Evolutionary conservation across 2,329 filamentous ascomycete species (phyloP), one percentile per base, ranked within the genome.

Genomic region (Fusarium sp.): DNA sequence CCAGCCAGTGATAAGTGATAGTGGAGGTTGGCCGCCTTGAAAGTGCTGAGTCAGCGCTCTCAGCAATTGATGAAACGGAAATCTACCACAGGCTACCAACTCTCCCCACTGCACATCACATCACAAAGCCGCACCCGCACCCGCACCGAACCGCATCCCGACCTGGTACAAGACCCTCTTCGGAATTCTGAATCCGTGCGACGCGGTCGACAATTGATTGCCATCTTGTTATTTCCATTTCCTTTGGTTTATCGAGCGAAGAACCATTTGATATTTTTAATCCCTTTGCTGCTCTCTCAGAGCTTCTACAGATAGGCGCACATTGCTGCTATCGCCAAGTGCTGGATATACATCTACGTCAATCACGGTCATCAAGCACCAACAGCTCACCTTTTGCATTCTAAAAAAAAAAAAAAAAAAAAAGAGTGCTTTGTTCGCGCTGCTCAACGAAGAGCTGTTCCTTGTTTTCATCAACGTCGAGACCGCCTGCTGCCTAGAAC

Each of bases 61-160:
- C 58, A 61, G 69, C 73, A 69, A 60, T 68, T 69, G 59, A 71
- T 72, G 74, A 73, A 76, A 71, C 60, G 66, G 68, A 76, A 76
- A 74, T 77, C 74, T 71, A 76, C 72, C 69, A 55, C 58, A 74
- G 73, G 65, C 72, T 73, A 72, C 67, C 75, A 81, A 81, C 78
- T 77, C 77, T 80, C 73, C 73, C 78, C 78, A 76, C 69, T 80
- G 78, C 79, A 81, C 73, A 79, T 72, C 76, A 78, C 73, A 63
- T 72, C 76, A 78, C 73, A 63, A 71, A 65, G 72, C 69, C 68
- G 69, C 54, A 34, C 40, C 51, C 40, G 16, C 50, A 54, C 50
- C 50, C 37, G 51, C 71, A 69, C 72, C 55, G 65, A 56, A 55
- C 69, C 68, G 66, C 73, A 72, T 72, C 58, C 67, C 53, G 40